Percentiles rank a stretch among this genome's conserved stretches.
Conservation (phyloP, 331 rosid species). For the Quercus tomentella region DNA sequence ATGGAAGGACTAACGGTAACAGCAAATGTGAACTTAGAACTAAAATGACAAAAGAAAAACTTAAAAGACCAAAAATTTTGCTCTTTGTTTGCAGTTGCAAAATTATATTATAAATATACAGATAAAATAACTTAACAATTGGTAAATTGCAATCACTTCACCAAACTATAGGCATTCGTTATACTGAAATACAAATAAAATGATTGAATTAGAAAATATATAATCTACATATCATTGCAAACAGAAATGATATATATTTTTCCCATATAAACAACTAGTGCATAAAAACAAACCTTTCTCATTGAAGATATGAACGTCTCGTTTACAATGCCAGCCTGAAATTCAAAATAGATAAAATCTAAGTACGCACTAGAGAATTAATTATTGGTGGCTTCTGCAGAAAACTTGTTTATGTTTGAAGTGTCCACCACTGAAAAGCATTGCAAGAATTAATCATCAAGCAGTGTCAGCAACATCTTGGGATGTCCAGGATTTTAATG, state of each 20-base stretch:
- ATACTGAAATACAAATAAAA: background rate
- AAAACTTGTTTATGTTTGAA: background rate
- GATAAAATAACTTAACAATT: background rate
- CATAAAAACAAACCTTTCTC: constrained; percentile 72
- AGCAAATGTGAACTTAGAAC: no score
- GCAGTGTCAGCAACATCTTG: background rate
- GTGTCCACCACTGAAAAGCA: background rate
- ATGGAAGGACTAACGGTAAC: no score
- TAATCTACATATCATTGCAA: background rate
- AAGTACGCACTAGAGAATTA: background rate
- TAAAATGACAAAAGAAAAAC: no score
- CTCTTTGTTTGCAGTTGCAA: no score
- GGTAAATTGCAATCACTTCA: background rate
- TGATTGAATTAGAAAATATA: background rate
- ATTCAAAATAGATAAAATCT: constrained; percentile 15
- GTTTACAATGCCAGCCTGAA: constrained; percentile 65
- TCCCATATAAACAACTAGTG: background rate
- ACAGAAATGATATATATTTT: background rate
- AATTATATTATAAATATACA: background rate
- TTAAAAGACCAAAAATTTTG: no score
- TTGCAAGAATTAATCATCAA: background rate
- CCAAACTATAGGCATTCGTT: background rate
- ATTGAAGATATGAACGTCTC: constrained; percentile 64
- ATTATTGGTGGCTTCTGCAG: background rate
- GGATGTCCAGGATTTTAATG: background rate